Evolutionary conservation across 441 rosid species (phyloP), one percentile per base, ranked within the genome.

Genomic region (Adansonia gregorii): DNA sequence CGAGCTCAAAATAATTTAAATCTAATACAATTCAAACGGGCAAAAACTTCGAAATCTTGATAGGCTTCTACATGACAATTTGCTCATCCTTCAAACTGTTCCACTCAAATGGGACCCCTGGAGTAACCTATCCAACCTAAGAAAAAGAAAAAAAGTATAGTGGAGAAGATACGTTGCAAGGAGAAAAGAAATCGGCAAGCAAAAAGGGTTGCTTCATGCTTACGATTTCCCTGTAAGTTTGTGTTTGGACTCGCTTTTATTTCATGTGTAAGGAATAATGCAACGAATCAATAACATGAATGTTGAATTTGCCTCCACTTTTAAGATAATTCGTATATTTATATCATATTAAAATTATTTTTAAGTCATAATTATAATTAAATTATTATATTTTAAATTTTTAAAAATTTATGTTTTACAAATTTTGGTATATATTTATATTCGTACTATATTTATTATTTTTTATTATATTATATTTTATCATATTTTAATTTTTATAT

Each of bases 221-320:
- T 20, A 54, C 85, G 68, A 69, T 51, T 73, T 74, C 78, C 78
- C 51, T 78, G 83, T 35, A 64, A 73, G 54, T 56, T 81, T 74
- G 75, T 45, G 75, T 58, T 72, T 77, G 83, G 86, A 77, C 76
- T 67, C 31, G 12, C 81, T 31, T 31, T 31, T 31, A 11, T 51
- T 83, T 79, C 72, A 39, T 73, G 54, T 41, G 19, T 7, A 14
- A 39, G 69, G 78, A 73, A 73, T 24, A 52, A 27, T 71, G 46
- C 83, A 77, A 81, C 43, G 61, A 14, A 31, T 14, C 10, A 68
- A 46, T 1, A 10, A 67, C 11, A n/a, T 46, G 39, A 55, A 12
- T 46, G 46, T 51, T 72, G 51, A 60, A 46, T 51, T 45, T 59
- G 70, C 6, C 76, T 67, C 70, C 51, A 8, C 39, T 31, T 31